phyloP scores from a whole-genome alignment of 768 basidiomycete species.

The Cyclocybe cylindracea region DNA sequence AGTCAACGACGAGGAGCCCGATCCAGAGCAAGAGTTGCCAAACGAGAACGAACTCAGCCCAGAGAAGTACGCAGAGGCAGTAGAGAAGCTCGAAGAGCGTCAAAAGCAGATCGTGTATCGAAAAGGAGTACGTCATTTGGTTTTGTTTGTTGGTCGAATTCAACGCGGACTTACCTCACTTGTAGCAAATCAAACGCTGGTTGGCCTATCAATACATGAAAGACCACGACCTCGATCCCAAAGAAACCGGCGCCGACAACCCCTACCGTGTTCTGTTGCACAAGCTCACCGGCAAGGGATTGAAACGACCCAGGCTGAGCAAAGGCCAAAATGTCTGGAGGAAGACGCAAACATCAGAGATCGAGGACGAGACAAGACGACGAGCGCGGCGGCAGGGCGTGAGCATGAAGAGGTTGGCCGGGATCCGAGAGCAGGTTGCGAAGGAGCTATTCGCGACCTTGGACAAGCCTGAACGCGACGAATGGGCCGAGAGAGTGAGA shows the following conservation, averaged over 20 bases:
- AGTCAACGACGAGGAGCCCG: slow-evolving; percentile 1
- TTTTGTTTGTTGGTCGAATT: not conserved
- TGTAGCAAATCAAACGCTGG: too few species aligned
- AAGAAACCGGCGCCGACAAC: slow-evolving; percentile 6
- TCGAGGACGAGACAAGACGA: not conserved
- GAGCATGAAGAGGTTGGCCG: not conserved
- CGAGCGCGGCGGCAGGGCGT: not conserved
- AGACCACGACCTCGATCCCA: not conserved
- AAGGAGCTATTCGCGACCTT: slow-evolving; percentile 5
- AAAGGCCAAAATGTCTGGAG: slow-evolving; percentile 8
- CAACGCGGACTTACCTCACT: not conserved
- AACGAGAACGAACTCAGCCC: not conserved
- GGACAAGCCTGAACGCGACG: not conserved
- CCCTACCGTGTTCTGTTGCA: slow-evolving; percentile 8
- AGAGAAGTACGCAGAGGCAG: too few species aligned
- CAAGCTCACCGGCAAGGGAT: too few species aligned
- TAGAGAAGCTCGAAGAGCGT: too few species aligned
- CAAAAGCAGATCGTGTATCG: too few species aligned
- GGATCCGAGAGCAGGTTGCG: not conserved
- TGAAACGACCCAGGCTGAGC: not conserved
- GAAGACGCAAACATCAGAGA: not conserved
- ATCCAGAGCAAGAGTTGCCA: not conserved
- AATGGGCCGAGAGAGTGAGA: not conserved
- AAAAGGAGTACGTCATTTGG: too few species aligned
- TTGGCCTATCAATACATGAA: too few species aligned